Evolutionary conservation across 805 yeast species (phyloP).

Genomic region (Debaryomyces prosopidis): DNA sequence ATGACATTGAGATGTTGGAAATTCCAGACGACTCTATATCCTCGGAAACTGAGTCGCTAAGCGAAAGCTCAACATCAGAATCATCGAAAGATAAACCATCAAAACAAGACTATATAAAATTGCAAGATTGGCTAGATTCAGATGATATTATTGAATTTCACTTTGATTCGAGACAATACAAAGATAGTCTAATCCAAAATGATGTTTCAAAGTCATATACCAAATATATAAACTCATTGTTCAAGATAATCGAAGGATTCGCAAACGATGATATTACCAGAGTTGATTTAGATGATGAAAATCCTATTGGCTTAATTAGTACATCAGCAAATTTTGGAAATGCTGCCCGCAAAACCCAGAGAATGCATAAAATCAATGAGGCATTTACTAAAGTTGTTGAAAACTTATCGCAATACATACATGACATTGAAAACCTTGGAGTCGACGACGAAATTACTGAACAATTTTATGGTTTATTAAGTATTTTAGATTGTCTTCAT

Average conservation of each 20-base stretch:
- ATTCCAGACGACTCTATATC: conserved; percentile 35
- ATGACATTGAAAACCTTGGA: conserved; percentile 20
- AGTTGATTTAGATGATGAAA: conserved; percentile 15
- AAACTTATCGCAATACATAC: conserved; percentile 29
- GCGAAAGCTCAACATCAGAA: conserved; percentile 13
- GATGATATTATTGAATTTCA: conserved; percentile 36
- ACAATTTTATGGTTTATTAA: conserved; percentile 42
- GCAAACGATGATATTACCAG: conserved; percentile 16
- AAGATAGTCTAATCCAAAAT: conserved; percentile 33
- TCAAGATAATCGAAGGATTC: conserved; percentile 49
- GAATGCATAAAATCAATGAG: conserved; percentile 17
- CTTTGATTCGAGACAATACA: conserved; percentile 43
- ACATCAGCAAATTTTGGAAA: conserved; percentile 13
- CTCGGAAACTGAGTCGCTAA: conserved; percentile 27
- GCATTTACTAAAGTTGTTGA: conserved; percentile 29
- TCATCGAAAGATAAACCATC: conserved; percentile 3
- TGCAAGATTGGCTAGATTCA: conserved; percentile 49
- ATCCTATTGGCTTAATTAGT: conserved; percentile 33
- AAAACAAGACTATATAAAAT: conserved; percentile 30
- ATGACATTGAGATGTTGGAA: conserved; percentile 46
- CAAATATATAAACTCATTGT: conserved; percentile 50
- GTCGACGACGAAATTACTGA: conserved; percentile 23
- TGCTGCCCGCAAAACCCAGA: conserved; percentile 5
- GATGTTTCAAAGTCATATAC: conserved; percentile 44
- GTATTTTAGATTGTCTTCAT: conserved; percentile 58